Conservation (phyloP, 495 filamentous ascomycete genomes). For the Hypoxylon lienhwacheense region DNA sequence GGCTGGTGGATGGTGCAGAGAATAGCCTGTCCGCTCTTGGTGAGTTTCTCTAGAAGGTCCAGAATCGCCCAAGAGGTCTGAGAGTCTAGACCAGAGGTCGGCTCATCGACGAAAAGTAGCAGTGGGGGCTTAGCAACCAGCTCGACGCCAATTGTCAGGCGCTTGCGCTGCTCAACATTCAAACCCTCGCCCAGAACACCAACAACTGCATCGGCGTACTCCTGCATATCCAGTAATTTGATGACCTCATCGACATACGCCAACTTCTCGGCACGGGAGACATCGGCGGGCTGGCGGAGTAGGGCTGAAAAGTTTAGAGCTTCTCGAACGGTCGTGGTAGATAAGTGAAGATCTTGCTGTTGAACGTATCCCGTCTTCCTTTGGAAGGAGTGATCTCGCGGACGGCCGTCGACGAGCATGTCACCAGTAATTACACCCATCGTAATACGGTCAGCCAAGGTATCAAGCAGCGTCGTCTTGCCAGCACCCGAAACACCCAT, state of each 20-base stretch:
- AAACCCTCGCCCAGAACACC: slow-evolving; percentile 87
- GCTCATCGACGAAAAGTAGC: slow-evolving; percentile 90
- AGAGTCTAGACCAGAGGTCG: slow-evolving; percentile 80
- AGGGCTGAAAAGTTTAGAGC: slow-evolving; percentile 82
- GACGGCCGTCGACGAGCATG: slow-evolving; percentile 79
- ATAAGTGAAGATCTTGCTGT: slow-evolving; percentile 90
- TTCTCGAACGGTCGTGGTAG: slow-evolving; percentile 83
- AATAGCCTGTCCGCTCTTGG: slow-evolving; percentile 82
- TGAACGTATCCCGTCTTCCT: slow-evolving; percentile 95
- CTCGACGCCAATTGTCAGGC: slow-evolving; percentile 88
- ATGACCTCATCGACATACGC: slow-evolving; percentile 91
- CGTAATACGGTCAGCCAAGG: slow-evolving; percentile 74
- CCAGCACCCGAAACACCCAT: slow-evolving; percentile 78
- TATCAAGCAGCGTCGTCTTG: slow-evolving; percentile 73
- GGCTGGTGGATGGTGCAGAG: slow-evolving; percentile 95
- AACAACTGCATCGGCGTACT: slow-evolving; percentile 84
- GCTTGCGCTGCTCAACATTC: slow-evolving; percentile 90
- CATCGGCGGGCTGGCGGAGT: slow-evolving; percentile 76
- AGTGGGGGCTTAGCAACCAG: slow-evolving; percentile 86
- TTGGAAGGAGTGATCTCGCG: slow-evolving; percentile 79
- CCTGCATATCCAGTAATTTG: slow-evolving; percentile 83
- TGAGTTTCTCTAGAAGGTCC: slow-evolving; percentile 75
- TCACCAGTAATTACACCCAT: slow-evolving; percentile 86
- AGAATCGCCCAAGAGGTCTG: slow-evolving; percentile 88
- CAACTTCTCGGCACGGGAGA: slow-evolving; percentile 71